phyloP scores from a whole-genome alignment of 2,329 filamentous ascomycete species.

The Lasiodiplodia hormozganensis region DNA sequence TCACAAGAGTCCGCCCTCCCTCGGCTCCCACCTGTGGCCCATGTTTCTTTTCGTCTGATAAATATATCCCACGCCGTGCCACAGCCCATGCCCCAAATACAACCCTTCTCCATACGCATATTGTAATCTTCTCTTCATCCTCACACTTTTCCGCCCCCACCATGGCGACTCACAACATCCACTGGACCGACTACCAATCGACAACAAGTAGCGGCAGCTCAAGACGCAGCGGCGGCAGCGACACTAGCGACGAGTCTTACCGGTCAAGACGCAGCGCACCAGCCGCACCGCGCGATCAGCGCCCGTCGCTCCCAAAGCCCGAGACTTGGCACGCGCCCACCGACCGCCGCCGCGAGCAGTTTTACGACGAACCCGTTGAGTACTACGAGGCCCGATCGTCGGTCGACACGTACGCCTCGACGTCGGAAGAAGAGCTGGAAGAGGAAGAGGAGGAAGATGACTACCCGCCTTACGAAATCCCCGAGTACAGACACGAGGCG shows the following conservation, averaged over 20 bases:
- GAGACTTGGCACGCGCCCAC: slow-evolving; percentile 43
- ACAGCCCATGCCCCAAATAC: slow-evolving; percentile 11
- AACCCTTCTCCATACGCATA: background rate
- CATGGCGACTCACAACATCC: slow-evolving; percentile 21
- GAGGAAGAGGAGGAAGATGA: slow-evolving; percentile 55
- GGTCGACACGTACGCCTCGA: slow-evolving; percentile 79
- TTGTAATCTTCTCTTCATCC: slow-evolving; percentile 14
- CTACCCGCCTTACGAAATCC: slow-evolving; percentile 61
- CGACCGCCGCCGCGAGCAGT: slow-evolving; percentile 38
- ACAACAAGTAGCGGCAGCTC: slow-evolving; percentile 25
- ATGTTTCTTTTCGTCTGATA: slow-evolving; percentile 18
- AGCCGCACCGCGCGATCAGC: slow-evolving; percentile 36
- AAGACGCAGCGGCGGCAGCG: slow-evolving; percentile 34
- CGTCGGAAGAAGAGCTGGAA: slow-evolving; percentile 63
- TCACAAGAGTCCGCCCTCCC: slow-evolving; percentile 5
- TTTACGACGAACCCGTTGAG: slow-evolving; percentile 31
- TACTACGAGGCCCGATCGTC: slow-evolving; percentile 41
- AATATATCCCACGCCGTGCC: slow-evolving; percentile 23
- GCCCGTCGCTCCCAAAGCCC: slow-evolving; percentile 39
- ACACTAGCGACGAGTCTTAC: slow-evolving; percentile 36
- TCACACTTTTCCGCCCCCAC: background rate
- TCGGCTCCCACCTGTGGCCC: background rate
- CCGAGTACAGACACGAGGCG: slow-evolving; percentile 66
- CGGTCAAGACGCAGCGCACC: slow-evolving; percentile 43
- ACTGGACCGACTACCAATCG: slow-evolving; percentile 28